Conservation (phyloP, 116 monocot genomes). For the Thalassia testudinum region DNA sequence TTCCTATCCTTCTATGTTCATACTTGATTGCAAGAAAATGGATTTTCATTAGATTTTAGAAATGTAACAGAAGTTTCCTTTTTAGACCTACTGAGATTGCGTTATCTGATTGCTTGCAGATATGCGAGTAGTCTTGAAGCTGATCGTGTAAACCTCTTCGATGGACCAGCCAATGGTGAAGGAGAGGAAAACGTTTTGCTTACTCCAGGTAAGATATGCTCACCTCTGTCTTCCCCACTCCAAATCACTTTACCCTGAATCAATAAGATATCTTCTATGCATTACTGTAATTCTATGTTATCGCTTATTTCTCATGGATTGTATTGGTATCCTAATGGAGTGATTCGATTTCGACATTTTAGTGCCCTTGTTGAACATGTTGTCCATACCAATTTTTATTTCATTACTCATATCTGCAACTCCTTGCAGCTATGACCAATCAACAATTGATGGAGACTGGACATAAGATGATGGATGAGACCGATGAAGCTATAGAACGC, state of each 20-base stretch:
- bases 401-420: not conserved
- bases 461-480: slow-evolving; percentile 68
- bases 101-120: slow-evolving; percentile 1
- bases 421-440: slow-evolving; percentile 71
- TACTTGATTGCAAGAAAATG: no score
- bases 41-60: no score
- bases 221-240: not conserved
- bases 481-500: slow-evolving; percentile 82
- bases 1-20: no score
- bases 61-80: no score
- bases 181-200: slow-evolving; percentile 64
- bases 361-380: no score
- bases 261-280: no score
- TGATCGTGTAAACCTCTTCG: slow-evolving; percentile 81
- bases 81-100: no score
- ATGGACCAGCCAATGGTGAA: slow-evolving; percentile 28
- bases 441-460: slow-evolving; percentile 73
- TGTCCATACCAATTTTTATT: not conserved
- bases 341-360: no score
- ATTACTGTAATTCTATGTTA: no score
- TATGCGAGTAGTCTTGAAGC: slow-evolving; percentile 32
- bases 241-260: not conserved
- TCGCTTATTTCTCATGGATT: no score
- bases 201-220: slow-evolving; percentile 57
- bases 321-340: no score